Evolutionary conservation across 148 eudicot species (phyloP).

Genomic region (Arctostaphylos glauca): DNA sequence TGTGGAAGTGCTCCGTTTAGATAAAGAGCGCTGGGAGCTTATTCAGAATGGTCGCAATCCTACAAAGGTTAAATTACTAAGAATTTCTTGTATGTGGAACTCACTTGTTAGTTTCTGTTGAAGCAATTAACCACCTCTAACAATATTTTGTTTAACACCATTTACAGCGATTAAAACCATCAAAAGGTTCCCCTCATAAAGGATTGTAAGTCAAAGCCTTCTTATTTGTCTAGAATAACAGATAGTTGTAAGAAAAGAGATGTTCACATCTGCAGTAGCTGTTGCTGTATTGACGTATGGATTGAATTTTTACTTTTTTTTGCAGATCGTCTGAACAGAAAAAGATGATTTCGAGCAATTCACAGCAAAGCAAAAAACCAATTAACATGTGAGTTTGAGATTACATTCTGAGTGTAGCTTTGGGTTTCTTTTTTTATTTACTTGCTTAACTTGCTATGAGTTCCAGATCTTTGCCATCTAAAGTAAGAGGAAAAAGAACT

Average conservation of each 20-base stretch:
- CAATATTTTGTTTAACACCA: conserved; percentile 11
- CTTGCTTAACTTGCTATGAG: conserved; percentile 20
- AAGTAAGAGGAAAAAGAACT: conserved; percentile 57
- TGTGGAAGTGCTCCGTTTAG: conserved; percentile 79
- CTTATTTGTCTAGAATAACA: neutral
- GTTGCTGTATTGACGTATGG: neutral
- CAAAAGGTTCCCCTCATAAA: conserved; percentile 43
- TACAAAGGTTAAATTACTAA: conserved; percentile 39
- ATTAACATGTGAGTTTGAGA: conserved; percentile 46
- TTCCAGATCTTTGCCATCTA: conserved; percentile 49
- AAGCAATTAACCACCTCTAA: conserved; percentile 25
- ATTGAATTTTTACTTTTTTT: conserved; percentile 11
- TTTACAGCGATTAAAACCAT: conserved; percentile 48
- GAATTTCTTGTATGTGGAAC: neutral
- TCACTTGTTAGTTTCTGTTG: neutral
- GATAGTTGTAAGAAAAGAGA: neutral
- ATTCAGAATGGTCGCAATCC: conserved; percentile 44
- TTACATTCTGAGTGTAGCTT: conserved; percentile 7
- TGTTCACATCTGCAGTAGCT: neutral
- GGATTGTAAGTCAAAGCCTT: conserved; percentile 50
- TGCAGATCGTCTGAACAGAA: conserved; percentile 53
- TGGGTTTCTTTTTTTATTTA: neutral
- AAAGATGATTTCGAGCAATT: conserved; percentile 36
- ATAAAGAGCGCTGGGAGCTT: conserved; percentile 83
- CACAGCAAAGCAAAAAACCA: conserved; percentile 31